These are phyloP conservation scores for Cyclotella choctawhatcheeana DNA, from an alignment of 108 stramenopile species.

Conservation along the genomic window DNA sequence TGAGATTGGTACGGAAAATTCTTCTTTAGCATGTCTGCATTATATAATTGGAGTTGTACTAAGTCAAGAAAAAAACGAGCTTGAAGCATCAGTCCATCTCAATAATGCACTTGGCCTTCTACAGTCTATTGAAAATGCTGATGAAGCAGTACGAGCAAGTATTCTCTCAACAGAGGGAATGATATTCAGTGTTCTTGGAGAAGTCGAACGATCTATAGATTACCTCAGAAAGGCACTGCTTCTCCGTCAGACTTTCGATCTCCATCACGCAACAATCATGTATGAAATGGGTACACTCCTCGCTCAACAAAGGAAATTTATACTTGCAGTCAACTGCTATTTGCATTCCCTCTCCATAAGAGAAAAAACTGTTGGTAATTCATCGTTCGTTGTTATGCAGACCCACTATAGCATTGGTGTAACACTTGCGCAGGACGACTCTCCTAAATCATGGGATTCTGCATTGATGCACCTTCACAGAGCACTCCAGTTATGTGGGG, in stretches of 20 bases:
- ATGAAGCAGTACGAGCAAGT: conserved; percentile 13
- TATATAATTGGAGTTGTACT: conserved; percentile 67
- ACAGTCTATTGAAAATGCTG: background rate
- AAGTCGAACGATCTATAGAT: conserved; percentile 20
- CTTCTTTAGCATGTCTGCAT: conserved; percentile 20
- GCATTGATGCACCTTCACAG: conserved; percentile 39
- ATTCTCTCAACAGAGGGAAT: conserved; percentile 51
- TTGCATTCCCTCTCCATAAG: conserved; percentile 39
- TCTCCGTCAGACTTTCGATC: conserved; percentile 21
- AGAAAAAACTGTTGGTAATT: conserved; percentile 34
- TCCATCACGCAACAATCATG: conserved; percentile 42
- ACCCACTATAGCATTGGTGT: conserved; percentile 55
- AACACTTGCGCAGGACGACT: conserved; percentile 38
- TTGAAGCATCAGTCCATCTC: conserved; percentile 50
- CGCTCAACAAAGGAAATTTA: conserved; percentile 25
- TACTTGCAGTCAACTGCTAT: conserved; percentile 33
- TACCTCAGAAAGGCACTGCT: conserved; percentile 32
- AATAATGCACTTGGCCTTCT: conserved; percentile 41
- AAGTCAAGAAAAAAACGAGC: conserved; percentile 67
- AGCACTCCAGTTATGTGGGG: conserved; percentile 39
- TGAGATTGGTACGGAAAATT: conserved; percentile 28
- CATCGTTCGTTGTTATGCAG: conserved; percentile 40
- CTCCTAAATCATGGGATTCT: conserved; percentile 9
- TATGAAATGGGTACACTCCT: conserved; percentile 44
- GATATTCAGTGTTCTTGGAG: conserved; percentile 39